phyloP scores from a whole-genome alignment of 352 stramenopile species.

The Globisporangium cederbergense region DNA sequence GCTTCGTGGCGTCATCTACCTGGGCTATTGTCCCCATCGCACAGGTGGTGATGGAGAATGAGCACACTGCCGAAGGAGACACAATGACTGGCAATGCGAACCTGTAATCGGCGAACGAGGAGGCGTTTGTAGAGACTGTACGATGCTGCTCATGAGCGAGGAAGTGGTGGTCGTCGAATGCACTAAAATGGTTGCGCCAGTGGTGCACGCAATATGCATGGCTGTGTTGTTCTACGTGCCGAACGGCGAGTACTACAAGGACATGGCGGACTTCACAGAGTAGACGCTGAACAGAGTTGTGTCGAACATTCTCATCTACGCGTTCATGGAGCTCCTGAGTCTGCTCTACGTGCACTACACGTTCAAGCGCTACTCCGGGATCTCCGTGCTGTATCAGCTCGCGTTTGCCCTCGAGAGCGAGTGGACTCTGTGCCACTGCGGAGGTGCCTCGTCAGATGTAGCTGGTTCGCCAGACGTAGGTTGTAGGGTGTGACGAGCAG shows the following conservation, averaged over 20 bases:
- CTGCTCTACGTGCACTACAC: slow-evolving; percentile 16
- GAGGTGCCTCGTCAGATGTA: no score
- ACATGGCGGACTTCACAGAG: slow-evolving; percentile 5
- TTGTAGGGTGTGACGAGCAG: no score
- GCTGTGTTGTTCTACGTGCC: slow-evolving; percentile 11
- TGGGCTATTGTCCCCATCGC: no score
- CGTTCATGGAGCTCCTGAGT: slow-evolving; percentile 17
- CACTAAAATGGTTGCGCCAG: slow-evolving; percentile 25
- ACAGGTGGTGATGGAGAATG: no score
- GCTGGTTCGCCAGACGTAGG: no score
- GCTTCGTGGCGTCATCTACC: no score
- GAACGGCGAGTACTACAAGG: slow-evolving; percentile 19
- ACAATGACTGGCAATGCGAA: no score
- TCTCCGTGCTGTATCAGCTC: slow-evolving; percentile 22
- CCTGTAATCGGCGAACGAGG: not conserved
- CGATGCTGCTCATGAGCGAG: slow-evolving; percentile 21
- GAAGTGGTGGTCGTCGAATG: slow-evolving; percentile 26
- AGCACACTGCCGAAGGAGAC: no score
- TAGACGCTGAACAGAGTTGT: slow-evolving; percentile 3
- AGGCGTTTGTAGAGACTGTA: not conserved
- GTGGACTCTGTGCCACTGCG: no score
- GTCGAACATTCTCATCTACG: slow-evolving; percentile 22
- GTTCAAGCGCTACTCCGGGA: slow-evolving; percentile 10
- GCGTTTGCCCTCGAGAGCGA: no score
- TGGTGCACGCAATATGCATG: slow-evolving; percentile 24